Base-by-base conservation (phyloP, 345 rosid genomes). In the Capsella bursapastoris region DNA sequence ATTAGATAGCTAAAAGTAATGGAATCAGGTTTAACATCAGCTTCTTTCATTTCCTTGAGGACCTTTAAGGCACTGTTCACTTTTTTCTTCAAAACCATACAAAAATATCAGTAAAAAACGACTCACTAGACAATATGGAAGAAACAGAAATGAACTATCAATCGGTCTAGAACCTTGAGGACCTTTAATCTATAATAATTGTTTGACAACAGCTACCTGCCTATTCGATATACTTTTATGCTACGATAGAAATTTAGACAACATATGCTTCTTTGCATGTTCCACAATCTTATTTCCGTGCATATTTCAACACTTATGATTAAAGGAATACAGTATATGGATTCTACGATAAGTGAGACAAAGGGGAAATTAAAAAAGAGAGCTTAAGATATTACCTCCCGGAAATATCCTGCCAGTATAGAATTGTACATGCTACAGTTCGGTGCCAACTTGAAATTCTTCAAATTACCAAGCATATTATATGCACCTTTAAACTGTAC, bases 401-500 rank as follows among this genome's bases (percentile, higher is more conserved):
- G 89, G 74, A 84, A 95, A 70, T 84, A 87, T 68, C 92, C 99
- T 51, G 69, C 89, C 87, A 95, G 76, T 73, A 95, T 86, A 63
- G 84, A 70, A 57, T 95, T 95, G 81, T 84, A 95, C 87, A 95
- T 87, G 85, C 63, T 57, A 71, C 86, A 56, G 44, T 83, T 84
- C 9, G 90, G 97, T 27, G 41, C 59, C 82, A 91, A 55, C 66
- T 84, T 80, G 65, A 82, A 73, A 67, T 89, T 83, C 91, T 83
- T 84, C 83, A 88, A 38, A 82, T 83, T 87, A 60, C 76, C 74
- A 37, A 95, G 91, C 88, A 95, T 79, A 32, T 62, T 74, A 81
- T 85, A 87, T 71, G 99, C 97, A 83, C 89, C 86, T 38, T 73
- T 75, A 77, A 87, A 91, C 97, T 93, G 88, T 76, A 82, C 41